Evolutionary conservation across 768 basidiomycete species (phyloP).

Genomic region (Porphyrellus cyaneotinctus): DNA sequence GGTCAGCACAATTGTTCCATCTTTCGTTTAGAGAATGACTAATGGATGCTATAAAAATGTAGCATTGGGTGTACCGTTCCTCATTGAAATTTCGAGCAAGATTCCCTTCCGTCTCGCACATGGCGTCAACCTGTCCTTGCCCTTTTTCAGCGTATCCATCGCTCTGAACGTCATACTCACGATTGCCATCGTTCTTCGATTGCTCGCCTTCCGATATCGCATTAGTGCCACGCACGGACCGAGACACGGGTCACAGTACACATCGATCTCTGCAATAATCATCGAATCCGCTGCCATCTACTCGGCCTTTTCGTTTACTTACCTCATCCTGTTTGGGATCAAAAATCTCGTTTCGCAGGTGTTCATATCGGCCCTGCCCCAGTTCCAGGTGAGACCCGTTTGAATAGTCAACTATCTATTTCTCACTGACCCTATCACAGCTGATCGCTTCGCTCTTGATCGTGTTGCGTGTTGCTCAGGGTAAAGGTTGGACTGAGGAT

Average conservation of each 20-base stretch:
- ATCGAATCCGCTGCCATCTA: constrained; percentile 35
- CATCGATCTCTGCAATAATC: constrained; percentile 32
- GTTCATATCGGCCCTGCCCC: constrained; percentile 28
- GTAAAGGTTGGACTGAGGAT: constrained; percentile 6
- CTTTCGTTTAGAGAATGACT: background rate
- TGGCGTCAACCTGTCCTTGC: constrained; percentile 10
- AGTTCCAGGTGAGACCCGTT: constrained; percentile 22
- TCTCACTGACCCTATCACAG: background rate
- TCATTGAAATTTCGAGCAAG: constrained; percentile 11
- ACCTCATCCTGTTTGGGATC: constrained; percentile 27
- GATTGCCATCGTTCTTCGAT: constrained; percentile 27
- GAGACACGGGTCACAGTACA: constrained; percentile 25
- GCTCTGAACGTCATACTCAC: constrained; percentile 34
- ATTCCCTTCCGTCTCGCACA: constrained; percentile 6
- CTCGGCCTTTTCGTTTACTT: constrained; percentile 24
- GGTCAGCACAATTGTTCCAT: background rate
- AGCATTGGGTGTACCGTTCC: constrained; percentile 8
- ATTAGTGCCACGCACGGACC: constrained; percentile 17
- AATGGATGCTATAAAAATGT: background rate
- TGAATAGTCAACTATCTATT: too few species aligned
- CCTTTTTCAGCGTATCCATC: constrained; percentile 29
- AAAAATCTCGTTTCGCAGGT: constrained; percentile 24
- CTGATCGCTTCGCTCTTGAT: constrained; percentile 4
- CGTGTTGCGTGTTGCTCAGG: constrained; percentile 9
- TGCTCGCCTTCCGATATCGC: constrained; percentile 21